Evolutionary conservation across 163 green algal species (phyloP).

Genomic region (Smithsoniella earleae): DNA sequence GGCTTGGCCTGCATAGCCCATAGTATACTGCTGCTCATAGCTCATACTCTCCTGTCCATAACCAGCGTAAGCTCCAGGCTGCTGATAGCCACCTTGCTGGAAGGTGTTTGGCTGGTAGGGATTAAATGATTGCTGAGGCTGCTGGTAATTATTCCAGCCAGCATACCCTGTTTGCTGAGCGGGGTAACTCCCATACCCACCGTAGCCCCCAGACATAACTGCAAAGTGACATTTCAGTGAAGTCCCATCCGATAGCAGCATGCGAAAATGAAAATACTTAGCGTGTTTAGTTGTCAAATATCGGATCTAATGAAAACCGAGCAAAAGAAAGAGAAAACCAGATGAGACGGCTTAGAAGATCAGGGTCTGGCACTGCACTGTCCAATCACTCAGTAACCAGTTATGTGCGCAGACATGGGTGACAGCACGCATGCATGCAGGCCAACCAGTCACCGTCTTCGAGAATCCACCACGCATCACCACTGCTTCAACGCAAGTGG

Average conservation of each 20-base stretch:
- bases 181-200: conserved; percentile 26
- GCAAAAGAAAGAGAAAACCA: too few species aligned
- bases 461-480: background rate
- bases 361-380: background rate
- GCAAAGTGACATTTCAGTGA: too few species aligned
- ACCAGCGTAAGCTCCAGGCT: conserved; percentile 23
- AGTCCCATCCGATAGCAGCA: too few species aligned
- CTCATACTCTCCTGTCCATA: background rate
- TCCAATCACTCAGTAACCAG: too few species aligned
- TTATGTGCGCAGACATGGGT: background rate
- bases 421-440: background rate
- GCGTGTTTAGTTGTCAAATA: background rate
- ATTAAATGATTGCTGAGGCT: conserved; percentile 28
- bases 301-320: too few species aligned
- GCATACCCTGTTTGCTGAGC: background rate
- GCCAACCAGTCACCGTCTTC: background rate
- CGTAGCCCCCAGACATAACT: conserved; percentile 30
- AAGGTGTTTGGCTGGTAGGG: conserved; percentile 22
- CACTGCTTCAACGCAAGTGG: background rate
- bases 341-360: background rate
- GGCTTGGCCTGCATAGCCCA: conserved; percentile 4
- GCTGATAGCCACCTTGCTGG: conserved; percentile 32
- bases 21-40: conserved; percentile 7
- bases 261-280: background rate
- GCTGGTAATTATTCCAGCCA: conserved; percentile 1